Base-by-base conservation (phyloP, 1,284 basidiomycete genomes). In the Sporisorium scitamineum region DNA sequence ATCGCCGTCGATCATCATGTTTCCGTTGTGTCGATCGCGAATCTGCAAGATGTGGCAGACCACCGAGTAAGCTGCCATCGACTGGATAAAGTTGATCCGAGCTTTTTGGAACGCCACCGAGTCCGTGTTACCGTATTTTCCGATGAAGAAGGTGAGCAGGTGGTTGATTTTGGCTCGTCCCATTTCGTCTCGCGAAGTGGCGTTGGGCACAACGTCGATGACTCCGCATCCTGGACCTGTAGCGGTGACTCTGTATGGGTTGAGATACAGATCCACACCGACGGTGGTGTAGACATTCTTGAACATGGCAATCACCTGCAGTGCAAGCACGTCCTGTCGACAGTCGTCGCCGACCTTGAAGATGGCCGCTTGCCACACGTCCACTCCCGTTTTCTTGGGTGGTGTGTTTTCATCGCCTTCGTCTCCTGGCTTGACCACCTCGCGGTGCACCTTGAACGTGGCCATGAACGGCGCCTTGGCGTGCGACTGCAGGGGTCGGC, bases 281-380 rank as follows among this genome's bases (percentile, higher is more conserved):
- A 96, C 90, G 67, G 84, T 84, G 14, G 90, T 93, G 87, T 96
- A 99, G 71, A 98, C 93, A 86, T 97, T 98, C 87, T 99, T 99
- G 90, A 99, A 97, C 94, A 99, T 98, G 10, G 97, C 97, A 74
- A 99, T 99, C 75, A 97, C 88, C 85, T 99, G 97, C 61, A 99
- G 88, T 0, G 97, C 97, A 42, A 99, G 89, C 22, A 98, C 92
- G 81, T 99, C 97, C 86, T 99, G 97, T 48, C 97, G 91, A 86
- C 97, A 99, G 85, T 99, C 97, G 85, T 99, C 97, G 58, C 97
- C 97, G 68, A 99, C 97, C 88, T 99, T 99, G 91, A 99, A 99
- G 74, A 99, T 99, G 9, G 97, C 97, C 76, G 94, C 92, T 81
- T 98, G 94, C 96, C 95, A 98, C 48, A 96, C 92, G 73, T 98